Base-by-base conservation (phyloP, 2,329 filamentous ascomycete species). In the Stachybotrys elegans region DNA sequence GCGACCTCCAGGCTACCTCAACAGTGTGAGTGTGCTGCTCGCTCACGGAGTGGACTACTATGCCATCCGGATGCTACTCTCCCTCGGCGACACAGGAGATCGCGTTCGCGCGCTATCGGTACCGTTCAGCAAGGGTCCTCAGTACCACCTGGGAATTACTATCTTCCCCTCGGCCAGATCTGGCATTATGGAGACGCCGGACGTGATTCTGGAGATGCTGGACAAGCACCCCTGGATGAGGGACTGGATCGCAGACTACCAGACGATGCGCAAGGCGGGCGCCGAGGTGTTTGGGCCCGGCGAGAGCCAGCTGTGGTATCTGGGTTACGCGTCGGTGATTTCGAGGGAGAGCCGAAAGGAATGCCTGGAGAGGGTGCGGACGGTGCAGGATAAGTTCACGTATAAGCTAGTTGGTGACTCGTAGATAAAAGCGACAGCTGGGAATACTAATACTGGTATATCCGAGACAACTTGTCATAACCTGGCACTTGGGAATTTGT, bases 41-140 rank as follows among this genome's bases (percentile, higher is more conserved):
- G 51, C 57, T 8, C 54, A 60, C 27, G 59, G 60, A 4, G 53
- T 63, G 5, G 58, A 61, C 43, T 61, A 59, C 42, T 63, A 54
- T 34, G 57, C 54, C 5, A 40, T 60, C 22, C 47, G 53, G 22
- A 34, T 60, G 21, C 49, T 59, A 2, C 40, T 51, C 5, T 43
- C 51, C 8, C 43, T 58, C 7, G 54, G 53, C 3, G 3, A 41
- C 1, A 17, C 22, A 2, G 48, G 47, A 16, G 22, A 50, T 14
- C 43, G 54, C 5, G 46, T 52, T 14, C 40, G 29, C 14, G 51
- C 51, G 2, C 45, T 59, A 16, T 46, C 56, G 0, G 32, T 47
- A 31, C 51, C 57, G 2, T 60, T 59, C 27, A 22, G 38, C 13
- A 11, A 42, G 12, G 50, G 48, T 1, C 42, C 51, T 4, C 53